A percentile compares a stretch with the other conserved stretches of the same genome.
Conservation (phyloP, 768 basidiomycete genomes). For the Pleurotus eryngii region DNA sequence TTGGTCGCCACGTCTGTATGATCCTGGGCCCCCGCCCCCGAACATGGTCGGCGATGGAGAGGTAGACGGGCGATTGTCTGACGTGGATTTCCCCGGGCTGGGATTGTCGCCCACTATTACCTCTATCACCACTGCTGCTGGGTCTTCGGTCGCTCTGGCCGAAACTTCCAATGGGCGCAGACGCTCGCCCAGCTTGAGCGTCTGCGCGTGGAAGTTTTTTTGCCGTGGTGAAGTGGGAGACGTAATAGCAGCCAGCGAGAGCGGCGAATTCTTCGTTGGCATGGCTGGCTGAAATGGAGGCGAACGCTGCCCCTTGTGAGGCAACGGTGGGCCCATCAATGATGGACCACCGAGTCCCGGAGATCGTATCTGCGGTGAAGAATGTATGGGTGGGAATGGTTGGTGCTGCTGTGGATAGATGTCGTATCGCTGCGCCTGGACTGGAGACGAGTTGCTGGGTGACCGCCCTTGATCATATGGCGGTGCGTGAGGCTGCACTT, state of each 20-base stretch:
- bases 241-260: conserved; percentile 39
- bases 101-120: not conserved
- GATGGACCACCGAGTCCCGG: not conserved
- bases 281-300: not conserved
- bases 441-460: not conserved
- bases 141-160: conserved; percentile 33
- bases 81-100: not conserved
- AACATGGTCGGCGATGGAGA: not conserved
- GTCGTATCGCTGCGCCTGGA: conserved; percentile 2
- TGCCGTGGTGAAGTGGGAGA: conserved; percentile 38
- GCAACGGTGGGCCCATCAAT: not conserved
- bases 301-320: not conserved
- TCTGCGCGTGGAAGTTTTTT: conserved; percentile 84
- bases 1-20: not conserved
- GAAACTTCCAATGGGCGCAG: conserved; percentile 50
- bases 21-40: not conserved
- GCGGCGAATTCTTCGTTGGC: conserved; percentile 28
- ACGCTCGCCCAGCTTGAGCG: conserved; percentile 73
- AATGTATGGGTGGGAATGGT: conserved; percentile 17
- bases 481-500: conserved; percentile 1
- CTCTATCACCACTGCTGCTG: conserved; percentile 24
- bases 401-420: conserved; percentile 3
- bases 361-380: conserved; percentile 6
- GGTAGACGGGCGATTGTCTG: not conserved
- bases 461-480: conserved; percentile 2